Percentiles rank a stretch among this genome's conserved stretches.
Evolutionary conservation across 257 asterid genomes (phyloP).

Genomic region (Salvia hispanica): DNA sequence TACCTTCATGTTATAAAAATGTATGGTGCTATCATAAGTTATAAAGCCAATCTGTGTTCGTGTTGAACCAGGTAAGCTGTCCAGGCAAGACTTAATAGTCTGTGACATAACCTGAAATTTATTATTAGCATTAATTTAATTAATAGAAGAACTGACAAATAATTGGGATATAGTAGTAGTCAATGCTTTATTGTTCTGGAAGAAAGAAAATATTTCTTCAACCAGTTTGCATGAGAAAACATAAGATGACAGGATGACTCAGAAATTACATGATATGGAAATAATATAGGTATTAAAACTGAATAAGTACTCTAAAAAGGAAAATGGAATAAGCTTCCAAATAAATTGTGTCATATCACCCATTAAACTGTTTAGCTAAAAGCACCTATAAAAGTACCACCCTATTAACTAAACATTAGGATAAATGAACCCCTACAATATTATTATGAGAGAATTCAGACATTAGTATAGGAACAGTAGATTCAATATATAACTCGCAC

Average conservation of each 20-base stretch:
- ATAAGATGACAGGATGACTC: conserved; percentile 5
- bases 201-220: conserved; percentile 15
- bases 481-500: background rate
- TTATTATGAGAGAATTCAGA: conserved; percentile 5
- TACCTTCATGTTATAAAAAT: conserved; percentile 96
- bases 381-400: conserved; percentile 16
- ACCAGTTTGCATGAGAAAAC: conserved; percentile 12
- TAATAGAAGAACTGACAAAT: conserved; percentile 19
- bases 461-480: conserved; percentile 1
- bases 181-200: conserved; percentile 20
- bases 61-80: conserved; percentile 83
- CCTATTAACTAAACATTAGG: background rate
- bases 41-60: conserved; percentile 97
- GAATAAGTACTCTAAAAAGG: too few species aligned
- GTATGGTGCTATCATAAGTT: conserved; percentile 92
- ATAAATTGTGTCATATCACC: conserved; percentile 10
- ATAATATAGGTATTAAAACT: background rate
- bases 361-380: conserved; percentile 16
- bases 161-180: conserved; percentile 5
- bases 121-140: conserved; percentile 22
- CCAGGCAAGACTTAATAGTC: conserved; percentile 88
- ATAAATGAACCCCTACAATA: background rate
- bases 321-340: background rate
- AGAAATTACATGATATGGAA: conserved; percentile 24
- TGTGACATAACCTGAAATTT: conserved; percentile 79